Evolutionary conservation across 2,329 filamentous ascomycete species (phyloP).

Genomic region (Aspergillus quadricinctus): DNA sequence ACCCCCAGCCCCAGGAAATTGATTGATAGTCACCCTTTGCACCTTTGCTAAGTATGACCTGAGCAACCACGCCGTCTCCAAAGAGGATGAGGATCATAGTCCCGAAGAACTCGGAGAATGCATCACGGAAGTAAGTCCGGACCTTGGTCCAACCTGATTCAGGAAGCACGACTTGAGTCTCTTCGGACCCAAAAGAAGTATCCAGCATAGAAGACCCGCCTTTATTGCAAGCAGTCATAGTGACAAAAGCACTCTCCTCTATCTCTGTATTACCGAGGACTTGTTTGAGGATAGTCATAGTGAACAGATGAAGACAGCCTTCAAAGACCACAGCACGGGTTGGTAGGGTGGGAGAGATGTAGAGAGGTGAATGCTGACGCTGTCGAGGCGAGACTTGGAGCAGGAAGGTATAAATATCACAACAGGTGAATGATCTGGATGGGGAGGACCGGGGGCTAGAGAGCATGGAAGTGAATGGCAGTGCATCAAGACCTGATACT

Average conservation of each 20-base stretch:
- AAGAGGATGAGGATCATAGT: constrained; percentile 66
- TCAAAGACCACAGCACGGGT: not conserved
- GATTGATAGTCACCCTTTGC: constrained; percentile 48
- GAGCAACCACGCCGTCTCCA: constrained; percentile 66
- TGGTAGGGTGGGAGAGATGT: not conserved
- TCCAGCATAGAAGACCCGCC: constrained; percentile 14
- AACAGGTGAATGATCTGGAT: not conserved
- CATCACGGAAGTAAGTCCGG: constrained; percentile 51
- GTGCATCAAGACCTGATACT: not conserved
- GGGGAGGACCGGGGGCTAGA: too few species aligned
- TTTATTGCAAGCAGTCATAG: constrained; percentile 16
- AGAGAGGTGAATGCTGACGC: not conserved
- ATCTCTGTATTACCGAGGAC: constrained; percentile 4
- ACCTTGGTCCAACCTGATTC: constrained; percentile 50
- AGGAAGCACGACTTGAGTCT: constrained; percentile 7
- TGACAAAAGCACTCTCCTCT: constrained; percentile 15
- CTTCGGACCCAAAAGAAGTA: constrained; percentile 5
- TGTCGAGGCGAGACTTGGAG: not conserved
- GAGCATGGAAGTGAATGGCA: not conserved
- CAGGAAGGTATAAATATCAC: not conserved
- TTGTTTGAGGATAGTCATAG: not conserved
- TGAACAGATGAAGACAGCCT: not conserved
- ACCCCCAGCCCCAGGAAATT: constrained; percentile 50
- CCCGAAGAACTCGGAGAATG: constrained; percentile 64
- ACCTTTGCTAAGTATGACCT: constrained; percentile 57